Evolutionary conservation across 306 rosid genomes (phyloP).

Genomic region (Cucumis sativus): Cucumber_9930_V3 NC_026661.2:21608501-21609000

Average conservation of each 20-base stretch:
- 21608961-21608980: slow-evolving; percentile 96
- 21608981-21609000: slow-evolving; percentile 83
- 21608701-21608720: neutral
- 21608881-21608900: slow-evolving; percentile 87
- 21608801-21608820: neutral
- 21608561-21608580: neutral
- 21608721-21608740: neutral
- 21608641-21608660: neutral
- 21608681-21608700: neutral
- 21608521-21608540: neutral
- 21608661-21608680: neutral
- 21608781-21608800: neutral
- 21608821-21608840: neutral
- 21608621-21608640: neutral
- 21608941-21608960: slow-evolving; percentile 98
- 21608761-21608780: neutral
- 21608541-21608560: neutral
- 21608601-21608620: neutral
- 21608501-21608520: neutral
- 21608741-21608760: neutral
- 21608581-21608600: neutral
- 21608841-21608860: neutral
- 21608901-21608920: slow-evolving; percentile 95
- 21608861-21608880: slow-evolving; percentile 47
- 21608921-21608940: slow-evolving; percentile 98